phyloP scores from a whole-genome alignment of 345 rosid genomes.

The Citrus hindsii region DNA sequence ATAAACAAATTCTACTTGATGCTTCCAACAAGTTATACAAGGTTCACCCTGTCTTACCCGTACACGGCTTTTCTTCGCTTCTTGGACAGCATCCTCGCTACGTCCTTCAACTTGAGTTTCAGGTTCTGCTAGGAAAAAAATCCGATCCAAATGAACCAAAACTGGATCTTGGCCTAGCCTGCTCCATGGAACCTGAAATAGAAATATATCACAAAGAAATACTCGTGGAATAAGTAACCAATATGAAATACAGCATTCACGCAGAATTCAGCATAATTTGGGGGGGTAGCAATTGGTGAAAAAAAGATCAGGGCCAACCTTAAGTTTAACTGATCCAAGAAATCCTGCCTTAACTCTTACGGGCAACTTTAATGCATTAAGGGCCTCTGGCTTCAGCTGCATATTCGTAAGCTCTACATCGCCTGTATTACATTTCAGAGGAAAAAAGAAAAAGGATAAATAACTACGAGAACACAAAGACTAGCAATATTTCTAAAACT shows the following conservation, averaged over 20 bases:
- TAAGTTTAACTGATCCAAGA: conserved; percentile 96
- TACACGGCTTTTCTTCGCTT: conserved; percentile 74
- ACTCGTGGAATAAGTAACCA: background rate
- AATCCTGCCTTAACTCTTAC: conserved; percentile 97
- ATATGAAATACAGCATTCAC: background rate
- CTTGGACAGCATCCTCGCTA: conserved; percentile 85
- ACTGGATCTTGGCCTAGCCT: conserved; percentile 99
- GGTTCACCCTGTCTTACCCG: conserved; percentile 56
- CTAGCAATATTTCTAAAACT: background rate
- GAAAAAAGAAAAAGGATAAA: background rate
- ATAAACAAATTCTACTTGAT: conserved; percentile 1
- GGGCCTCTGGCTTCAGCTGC: conserved; percentile 99
- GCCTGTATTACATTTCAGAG: conserved; percentile 44
- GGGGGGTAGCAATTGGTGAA: background rate
- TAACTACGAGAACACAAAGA: background rate
- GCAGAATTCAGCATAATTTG: background rate
- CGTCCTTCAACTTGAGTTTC: conserved; percentile 75
- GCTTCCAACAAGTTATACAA: conserved; percentile 7
- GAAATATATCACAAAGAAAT: conserved; percentile 2
- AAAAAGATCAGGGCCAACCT: conserved; percentile 46
- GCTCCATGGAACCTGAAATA: conserved; percentile 93
- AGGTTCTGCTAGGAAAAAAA: conserved; percentile 85
- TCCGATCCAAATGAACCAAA: conserved; percentile 80
- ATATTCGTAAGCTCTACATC: conserved; percentile 93
- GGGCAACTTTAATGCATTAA: conserved; percentile 92